Evolutionary conservation across 768 basidiomycete genomes (phyloP).

Genomic region (Tylopilus sp.): DNA sequence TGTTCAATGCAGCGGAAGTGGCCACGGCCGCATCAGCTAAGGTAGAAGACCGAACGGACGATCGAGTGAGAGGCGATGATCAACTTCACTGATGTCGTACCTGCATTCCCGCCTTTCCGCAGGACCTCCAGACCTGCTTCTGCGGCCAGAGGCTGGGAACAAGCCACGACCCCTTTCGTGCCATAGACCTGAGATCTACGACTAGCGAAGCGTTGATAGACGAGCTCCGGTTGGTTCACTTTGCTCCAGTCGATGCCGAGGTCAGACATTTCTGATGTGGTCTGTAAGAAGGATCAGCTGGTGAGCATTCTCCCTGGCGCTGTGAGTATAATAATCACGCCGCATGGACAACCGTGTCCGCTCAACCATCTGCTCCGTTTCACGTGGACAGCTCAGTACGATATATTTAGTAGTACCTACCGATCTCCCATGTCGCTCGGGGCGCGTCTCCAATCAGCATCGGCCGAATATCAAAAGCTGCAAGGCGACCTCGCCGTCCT

Average conservation of each 20-base stretch:
- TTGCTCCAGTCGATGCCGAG: conserved; percentile 52
- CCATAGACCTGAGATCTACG: conserved; percentile 85
- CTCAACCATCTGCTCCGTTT: neutral
- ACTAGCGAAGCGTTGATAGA: conserved; percentile 72
- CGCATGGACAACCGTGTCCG: conserved; percentile 10
- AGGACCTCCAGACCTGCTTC: conserved; percentile 92
- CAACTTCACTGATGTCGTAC: conserved; percentile 39
- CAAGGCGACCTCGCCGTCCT: conserved; percentile 68
- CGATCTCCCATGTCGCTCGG: conserved; percentile 50
- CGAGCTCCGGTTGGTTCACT: conserved; percentile 62
- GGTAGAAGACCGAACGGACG: neutral
- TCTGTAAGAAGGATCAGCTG: neutral
- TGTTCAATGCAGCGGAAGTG: conserved; percentile 86
- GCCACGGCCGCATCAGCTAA: conserved; percentile 94
- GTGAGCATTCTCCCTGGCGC: neutral
- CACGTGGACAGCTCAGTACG: conserved; percentile 6
- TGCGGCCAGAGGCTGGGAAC: conserved; percentile 87
- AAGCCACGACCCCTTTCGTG: conserved; percentile 83
- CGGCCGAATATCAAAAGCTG: conserved; percentile 76
- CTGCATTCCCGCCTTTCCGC: conserved; percentile 92
- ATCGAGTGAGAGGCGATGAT: neutral
- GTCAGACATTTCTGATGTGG: conserved; percentile 20
- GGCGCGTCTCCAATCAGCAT: conserved; percentile 60
- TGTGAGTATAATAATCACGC: neutral
- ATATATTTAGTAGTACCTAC: conserved; percentile 7